Base-by-base conservation (phyloP, 768 basidiomycete species). In the Rhodocollybia butyracea region DNA sequence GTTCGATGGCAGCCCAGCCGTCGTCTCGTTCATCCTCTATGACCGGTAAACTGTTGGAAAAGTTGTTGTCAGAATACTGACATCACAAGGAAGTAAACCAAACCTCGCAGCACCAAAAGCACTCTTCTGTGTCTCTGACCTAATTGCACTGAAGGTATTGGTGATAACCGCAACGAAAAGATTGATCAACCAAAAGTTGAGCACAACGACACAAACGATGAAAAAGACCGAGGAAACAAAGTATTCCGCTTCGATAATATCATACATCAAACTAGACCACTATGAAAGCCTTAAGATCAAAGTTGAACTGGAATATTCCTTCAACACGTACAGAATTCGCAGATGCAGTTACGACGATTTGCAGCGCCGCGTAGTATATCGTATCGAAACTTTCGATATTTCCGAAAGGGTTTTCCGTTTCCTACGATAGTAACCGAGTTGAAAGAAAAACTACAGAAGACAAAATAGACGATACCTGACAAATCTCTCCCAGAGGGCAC, bases 101-200 rank as follows among this genome's bases (percentile, higher is more conserved):
- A 68, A 86, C 85, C 80, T 76, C 3, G 81, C 84, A 29, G 91
- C 91, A 32, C 93, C 94, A 67, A 98, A 98, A 0, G 95, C 96
- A 67, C 91, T 94, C 66, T 88, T 89, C 67, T 86, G 83, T 2
- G 95, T 97, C 63, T 92, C 86, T 3, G 83, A 79, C 32, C 92
- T 77, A 57, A 97, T 97, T 15, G 89, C 90, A 17, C 84, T 84
- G 67, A 98, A 98, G 0, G 91, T 91, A 64, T 93, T 89, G 27
- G 93, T 92, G 59, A 96, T 95, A n/a, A 97, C 94, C 17, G 95
- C 94, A 54, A 97, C 91, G 66, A 95, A 89, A 41, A 97, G 70
- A 66, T 94, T 94, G 76, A 95, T 87, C 56, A 96, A 77, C 91
- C 91, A 93, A 67, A 97, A 92, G 69, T 98, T 96, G 62, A 98